Base-by-base conservation (phyloP, 2,329 filamentous ascomycete genomes). In the Alternaria panax region DNA sequence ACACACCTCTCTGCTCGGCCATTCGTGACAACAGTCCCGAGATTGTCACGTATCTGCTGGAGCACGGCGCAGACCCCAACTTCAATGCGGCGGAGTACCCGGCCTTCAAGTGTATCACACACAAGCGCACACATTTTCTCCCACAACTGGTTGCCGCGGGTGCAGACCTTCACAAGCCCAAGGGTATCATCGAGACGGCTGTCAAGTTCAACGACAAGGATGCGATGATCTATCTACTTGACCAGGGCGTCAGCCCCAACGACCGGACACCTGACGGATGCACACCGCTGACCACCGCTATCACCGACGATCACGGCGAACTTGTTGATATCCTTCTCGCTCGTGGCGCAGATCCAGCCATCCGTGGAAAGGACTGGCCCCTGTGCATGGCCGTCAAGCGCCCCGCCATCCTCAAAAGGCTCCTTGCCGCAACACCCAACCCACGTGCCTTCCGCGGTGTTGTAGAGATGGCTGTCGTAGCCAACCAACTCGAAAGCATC, bases 311-410 rank as follows among this genome's bases (percentile, higher is more conserved):
- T 69, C 83, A 84, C 2, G 70, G 80, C 24, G 87, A 89, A 6
- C 80, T 89, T 65, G 83, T 90, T 22, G 85, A 89, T 38, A 73
- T 84, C 11, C 81, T 90, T 1, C 80, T 90, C 7, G 74, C 79
- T 4, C 81, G 85, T 27, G 87, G 87, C 11, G 88, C 87, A 0
- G 86, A 89, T 60, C 86, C 88, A 5, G 85, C 85, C 54, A 78
- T 89, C 18, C 83, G 88, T 14, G 88, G 88, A 32, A 82, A 89
- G 67, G 87, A 91, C 70, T 92, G 89, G 89, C 89, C 89, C 0
- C 81, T 91, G 11, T 88, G 85, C 73, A 88, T 91, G 85, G 88
- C 89, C 0, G 87, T 90, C 50, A 82, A 81, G 60, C 84, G 86
- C 34, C 88, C 89, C 0, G 73, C 75, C 0, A 84, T 91, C 42